Conservation (phyloP, 1,139 yeast species). For the Suhomyces bokatorum region DNA sequence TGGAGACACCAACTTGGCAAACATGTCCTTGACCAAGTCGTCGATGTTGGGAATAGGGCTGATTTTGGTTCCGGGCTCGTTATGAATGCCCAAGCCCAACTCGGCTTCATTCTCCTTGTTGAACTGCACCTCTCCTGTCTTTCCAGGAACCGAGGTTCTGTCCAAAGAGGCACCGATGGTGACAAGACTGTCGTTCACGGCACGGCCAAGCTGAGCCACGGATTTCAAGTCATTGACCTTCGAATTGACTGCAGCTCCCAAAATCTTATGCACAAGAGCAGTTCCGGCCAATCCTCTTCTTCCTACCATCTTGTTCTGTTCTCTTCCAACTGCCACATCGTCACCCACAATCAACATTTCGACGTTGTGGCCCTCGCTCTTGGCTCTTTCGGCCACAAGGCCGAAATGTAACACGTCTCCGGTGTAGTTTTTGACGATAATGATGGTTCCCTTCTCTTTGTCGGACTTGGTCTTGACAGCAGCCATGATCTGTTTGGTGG, state of each 20-base stretch:
- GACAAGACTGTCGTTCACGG: slow-evolving; percentile 64
- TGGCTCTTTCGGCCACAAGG: slow-evolving; percentile 83
- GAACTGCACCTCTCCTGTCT: slow-evolving; percentile 46
- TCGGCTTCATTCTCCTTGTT: slow-evolving; percentile 64
- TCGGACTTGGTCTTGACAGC: slow-evolving; percentile 64
- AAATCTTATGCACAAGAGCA: slow-evolving; percentile 76
- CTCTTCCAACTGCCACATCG: slow-evolving; percentile 89
- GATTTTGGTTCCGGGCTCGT: slow-evolving; percentile 83
- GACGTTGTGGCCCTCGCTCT: slow-evolving; percentile 68
- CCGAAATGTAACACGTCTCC: slow-evolving; percentile 95
- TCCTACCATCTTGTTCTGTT: slow-evolving; percentile 87
- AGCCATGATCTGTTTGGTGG: slow-evolving; percentile 80
- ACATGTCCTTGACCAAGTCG: slow-evolving; percentile 54
- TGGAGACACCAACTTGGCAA: slow-evolving; percentile 51
- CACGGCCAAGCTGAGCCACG: slow-evolving; percentile 59
- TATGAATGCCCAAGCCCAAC: slow-evolving; percentile 94
- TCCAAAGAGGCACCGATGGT: slow-evolving; percentile 90
- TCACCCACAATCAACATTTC: slow-evolving; percentile 79
- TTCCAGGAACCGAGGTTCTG: slow-evolving; percentile 88
- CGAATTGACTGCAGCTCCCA: slow-evolving; percentile 65
- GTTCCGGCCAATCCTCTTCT: slow-evolving; percentile 94
- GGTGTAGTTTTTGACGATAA: slow-evolving; percentile 87
- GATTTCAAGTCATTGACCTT: slow-evolving; percentile 42
- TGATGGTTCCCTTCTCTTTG: slow-evolving; percentile 61
- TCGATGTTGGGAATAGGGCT: slow-evolving; percentile 72